These are phyloP conservation scores for Candida silvatica DNA, from an alignment of 805 yeast genomes.

Conservation along the genomic window DNA sequence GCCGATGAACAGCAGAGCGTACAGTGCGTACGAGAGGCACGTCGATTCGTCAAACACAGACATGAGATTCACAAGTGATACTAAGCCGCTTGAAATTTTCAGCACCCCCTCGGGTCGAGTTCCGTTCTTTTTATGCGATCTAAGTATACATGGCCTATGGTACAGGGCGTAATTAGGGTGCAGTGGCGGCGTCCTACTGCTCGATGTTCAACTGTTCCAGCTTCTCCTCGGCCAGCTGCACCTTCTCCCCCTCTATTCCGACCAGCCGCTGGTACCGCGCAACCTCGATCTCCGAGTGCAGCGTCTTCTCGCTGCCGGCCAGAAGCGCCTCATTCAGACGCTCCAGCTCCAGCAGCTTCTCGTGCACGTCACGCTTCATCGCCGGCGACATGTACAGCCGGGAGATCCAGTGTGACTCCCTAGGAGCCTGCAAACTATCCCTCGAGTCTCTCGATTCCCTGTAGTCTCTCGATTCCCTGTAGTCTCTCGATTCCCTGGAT, in stretches of 20 bases:
- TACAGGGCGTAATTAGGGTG: too few relatives aligned
- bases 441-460: not conserved
- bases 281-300: slow-evolving; percentile 21
- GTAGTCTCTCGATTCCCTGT: slow-evolving; percentile 6
- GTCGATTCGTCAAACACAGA: too few relatives aligned
- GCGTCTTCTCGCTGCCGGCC: slow-evolving; percentile 9
- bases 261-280: slow-evolving; percentile 17
- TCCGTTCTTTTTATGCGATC: too few relatives aligned
- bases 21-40: too few relatives aligned
- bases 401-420: slow-evolving; percentile 22
- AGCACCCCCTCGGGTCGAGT: too few relatives aligned
- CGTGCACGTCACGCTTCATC: slow-evolving; percentile 7
- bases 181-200: not conserved
- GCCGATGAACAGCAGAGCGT: slow-evolving; percentile 49
- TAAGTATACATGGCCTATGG: too few relatives aligned
- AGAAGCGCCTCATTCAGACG: slow-evolving; percentile 12
- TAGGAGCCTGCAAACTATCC: slow-evolving; percentile 3
- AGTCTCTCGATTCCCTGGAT: slow-evolving; percentile 12
- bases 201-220: slow-evolving; percentile 38
- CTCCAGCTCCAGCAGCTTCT: slow-evolving; percentile 17
- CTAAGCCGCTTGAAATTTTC: not conserved
- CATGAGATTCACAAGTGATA: too few relatives aligned
- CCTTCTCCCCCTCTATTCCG: slow-evolving; percentile 18
- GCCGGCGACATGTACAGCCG: slow-evolving; percentile 17
- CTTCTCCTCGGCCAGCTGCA: slow-evolving; percentile 31